Base-by-base conservation (phyloP, 1,284 basidiomycete genomes). In the Lentinula novae-zelandiae region DNA sequence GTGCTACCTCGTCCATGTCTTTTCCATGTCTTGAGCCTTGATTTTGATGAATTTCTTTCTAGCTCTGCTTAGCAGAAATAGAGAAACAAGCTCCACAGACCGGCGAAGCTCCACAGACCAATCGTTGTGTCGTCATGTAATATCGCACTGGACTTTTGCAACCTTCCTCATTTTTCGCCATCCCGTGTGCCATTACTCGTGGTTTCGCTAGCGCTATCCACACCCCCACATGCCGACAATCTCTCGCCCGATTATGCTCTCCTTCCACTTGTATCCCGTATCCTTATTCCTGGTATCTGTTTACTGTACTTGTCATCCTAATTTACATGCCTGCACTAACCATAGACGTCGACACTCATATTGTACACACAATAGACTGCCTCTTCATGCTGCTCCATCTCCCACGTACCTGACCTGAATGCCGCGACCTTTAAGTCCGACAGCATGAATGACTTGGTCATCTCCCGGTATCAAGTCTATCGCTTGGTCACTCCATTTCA, bases 391-490 rank as follows among this genome's bases (percentile, higher is more conserved):
- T 50, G 79, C 79, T 12, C 86, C 89, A 74, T 93, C 90, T 13
- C 90, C 91, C 57, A 93, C 76, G 72, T 83, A 92, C 64, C 91
- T 81, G 60, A 81, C 77, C 65, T 80, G 83, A 60, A 93, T 78
- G 51, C 77, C 69, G 64, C 92, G 82, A 8, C 86, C 86, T 31
- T 82, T 78, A 65, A 95, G 73, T 1, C 92, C 92, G 46, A 76
- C 70, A 12, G 85, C 90, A 44, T 70, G 72, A 60, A 95, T 69
- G 10, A 78, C 79, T 73, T 94, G 92, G 56, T 82, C 80, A 74
- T 96, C 94, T 50, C 83, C 88, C 12, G 94, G 94, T 59, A 92
- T 84, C 51, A 96, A 79, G 74, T 96, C 94, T 66, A 96, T 84
- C 5, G 86, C 92, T 72, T 96, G 93, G 77, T 96, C 92, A 65